A percentile compares a stretch with the other conserved stretches of the same genome.
Conservation (phyloP, 1,284 basidiomycete species). For the Cronartium ribicola region DNA sequence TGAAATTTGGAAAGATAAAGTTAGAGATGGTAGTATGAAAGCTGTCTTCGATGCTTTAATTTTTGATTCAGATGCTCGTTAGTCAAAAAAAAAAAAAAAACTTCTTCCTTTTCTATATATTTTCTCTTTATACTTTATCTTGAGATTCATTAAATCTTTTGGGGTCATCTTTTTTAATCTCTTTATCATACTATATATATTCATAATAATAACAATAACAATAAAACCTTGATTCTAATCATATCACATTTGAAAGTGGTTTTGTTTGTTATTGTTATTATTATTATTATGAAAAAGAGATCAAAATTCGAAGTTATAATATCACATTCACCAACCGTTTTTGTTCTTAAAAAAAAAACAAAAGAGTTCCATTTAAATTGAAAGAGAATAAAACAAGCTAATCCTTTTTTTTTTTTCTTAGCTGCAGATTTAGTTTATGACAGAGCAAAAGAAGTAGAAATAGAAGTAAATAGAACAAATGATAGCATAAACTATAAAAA, state of each 20-base stretch:
- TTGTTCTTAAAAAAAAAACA: not conserved
- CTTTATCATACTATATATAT: no score
- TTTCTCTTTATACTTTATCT: not conserved
- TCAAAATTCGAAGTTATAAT: no score
- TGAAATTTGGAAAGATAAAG: slow-evolving; percentile 60
- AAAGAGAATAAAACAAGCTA: not conserved
- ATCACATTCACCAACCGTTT: not conserved
- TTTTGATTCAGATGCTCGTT: slow-evolving; percentile 75
- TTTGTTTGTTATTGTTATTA: no score
- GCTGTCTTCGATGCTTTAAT: slow-evolving; percentile 87
- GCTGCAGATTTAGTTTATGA: slow-evolving; percentile 62
- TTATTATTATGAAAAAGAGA: no score
- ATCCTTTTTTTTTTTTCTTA: slow-evolving; percentile 47
- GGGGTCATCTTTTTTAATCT: no score
- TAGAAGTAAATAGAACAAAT: slow-evolving; percentile 56
- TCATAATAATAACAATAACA: no score
- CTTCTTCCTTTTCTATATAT: not conserved
- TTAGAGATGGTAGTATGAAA: slow-evolving; percentile 80
- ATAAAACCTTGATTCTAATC: no score
- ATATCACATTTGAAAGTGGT: no score
- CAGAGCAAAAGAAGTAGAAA: slow-evolving; percentile 61
- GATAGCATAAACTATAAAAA: slow-evolving; percentile 58
- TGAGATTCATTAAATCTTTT: no score
- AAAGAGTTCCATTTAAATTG: slow-evolving; percentile 20
- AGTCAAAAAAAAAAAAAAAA: slow-evolving; percentile 52